phyloP scores from a whole-genome alignment of 2,329 filamentous ascomycete genomes.

The Kalmusia sp. region DNA sequence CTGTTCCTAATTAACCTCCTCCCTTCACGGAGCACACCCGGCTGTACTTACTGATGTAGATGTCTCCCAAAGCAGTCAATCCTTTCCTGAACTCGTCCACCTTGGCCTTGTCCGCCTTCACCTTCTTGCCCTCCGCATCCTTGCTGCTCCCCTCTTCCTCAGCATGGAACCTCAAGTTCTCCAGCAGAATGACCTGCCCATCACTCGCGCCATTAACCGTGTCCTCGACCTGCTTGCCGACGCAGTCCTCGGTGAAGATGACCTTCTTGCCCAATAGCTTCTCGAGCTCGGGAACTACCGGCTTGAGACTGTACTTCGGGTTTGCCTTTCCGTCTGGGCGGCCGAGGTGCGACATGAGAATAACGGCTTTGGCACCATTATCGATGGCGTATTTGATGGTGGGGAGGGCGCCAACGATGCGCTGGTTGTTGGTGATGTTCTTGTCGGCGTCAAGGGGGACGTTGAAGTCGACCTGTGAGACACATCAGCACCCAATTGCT shows the following conservation, averaged over 20 bases:
- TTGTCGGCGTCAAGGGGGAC: slow-evolving; percentile 92
- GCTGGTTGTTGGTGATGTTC: slow-evolving; percentile 97
- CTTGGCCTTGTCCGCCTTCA: slow-evolving; percentile 93
- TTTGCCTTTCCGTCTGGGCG: slow-evolving; percentile 90
- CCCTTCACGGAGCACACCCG: background rate
- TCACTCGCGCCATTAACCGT: slow-evolving; percentile 82
- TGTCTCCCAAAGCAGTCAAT: slow-evolving; percentile 89
- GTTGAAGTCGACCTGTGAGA: slow-evolving; percentile 95
- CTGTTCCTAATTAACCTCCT: slow-evolving; percentile 55
- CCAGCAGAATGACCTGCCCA: slow-evolving; percentile 87
- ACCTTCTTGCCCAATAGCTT: slow-evolving; percentile 86
- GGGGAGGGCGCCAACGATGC: slow-evolving; percentile 92
- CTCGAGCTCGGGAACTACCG: slow-evolving; percentile 89
- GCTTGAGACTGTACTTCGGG: slow-evolving; percentile 92
- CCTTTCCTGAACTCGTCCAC: slow-evolving; percentile 95
- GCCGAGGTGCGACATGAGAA: slow-evolving; percentile 98
- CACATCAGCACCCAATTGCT: slow-evolving; percentile 2
- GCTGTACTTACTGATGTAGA: slow-evolving; percentile 83
- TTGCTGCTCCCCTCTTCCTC: slow-evolving; percentile 98
- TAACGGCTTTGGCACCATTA: slow-evolving; percentile 86
- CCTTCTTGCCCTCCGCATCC: slow-evolving; percentile 94
- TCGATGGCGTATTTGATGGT: slow-evolving; percentile 95
- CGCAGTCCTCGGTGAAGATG: slow-evolving; percentile 87
- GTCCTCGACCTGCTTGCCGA: slow-evolving; percentile 88
- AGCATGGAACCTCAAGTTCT: slow-evolving; percentile 98